A percentile compares a stretch with the other conserved stretches of the same genome.
phyloP scores from a whole-genome alignment of 1,139 yeast genomes.

The Protomyces inundatus region DNA sequence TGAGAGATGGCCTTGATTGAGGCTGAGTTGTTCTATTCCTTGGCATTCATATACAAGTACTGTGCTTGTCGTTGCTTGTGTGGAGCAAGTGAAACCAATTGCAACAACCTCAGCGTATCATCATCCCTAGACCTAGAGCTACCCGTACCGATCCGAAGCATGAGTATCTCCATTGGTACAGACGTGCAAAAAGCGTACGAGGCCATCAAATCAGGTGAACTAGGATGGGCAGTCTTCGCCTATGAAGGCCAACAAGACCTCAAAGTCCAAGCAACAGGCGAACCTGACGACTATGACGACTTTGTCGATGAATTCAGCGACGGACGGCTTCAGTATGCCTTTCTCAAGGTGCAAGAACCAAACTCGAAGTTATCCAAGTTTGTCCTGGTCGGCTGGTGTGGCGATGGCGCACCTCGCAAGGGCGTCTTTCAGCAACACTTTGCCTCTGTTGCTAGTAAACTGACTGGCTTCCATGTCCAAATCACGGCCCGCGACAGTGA shows the following conservation, averaged over 20 bases:
- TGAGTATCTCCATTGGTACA: conserved; percentile 15
- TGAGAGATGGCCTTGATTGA: no score
- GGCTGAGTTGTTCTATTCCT: no score
- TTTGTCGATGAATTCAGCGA: conserved; percentile 80
- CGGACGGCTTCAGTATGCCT: conserved; percentile 84
- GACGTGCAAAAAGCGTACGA: conserved; percentile 43
- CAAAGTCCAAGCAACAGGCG: conserved; percentile 36
- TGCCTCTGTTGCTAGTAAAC: conserved; percentile 41
- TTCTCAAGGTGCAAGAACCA: conserved; percentile 80
- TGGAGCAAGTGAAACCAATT: no score
- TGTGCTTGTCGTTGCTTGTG: no score
- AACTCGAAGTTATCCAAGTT: conserved; percentile 83
- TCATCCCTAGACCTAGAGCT: background rate
- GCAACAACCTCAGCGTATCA: background rate
- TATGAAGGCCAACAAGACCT: conserved; percentile 41
- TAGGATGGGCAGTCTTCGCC: conserved; percentile 45
- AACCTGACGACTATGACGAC: conserved; percentile 59
- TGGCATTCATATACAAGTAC: no score
- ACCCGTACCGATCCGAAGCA: background rate
- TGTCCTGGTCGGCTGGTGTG: conserved; percentile 86
- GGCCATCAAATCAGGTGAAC: conserved; percentile 42
- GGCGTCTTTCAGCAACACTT: conserved; percentile 46
- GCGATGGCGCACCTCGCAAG: conserved; percentile 47
- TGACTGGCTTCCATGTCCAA: conserved; percentile 82
- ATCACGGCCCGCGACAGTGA: conserved; percentile 92